Conservation (phyloP, 176 grass and related monocot genomes). For the Eragrostis curvula region DNA sequence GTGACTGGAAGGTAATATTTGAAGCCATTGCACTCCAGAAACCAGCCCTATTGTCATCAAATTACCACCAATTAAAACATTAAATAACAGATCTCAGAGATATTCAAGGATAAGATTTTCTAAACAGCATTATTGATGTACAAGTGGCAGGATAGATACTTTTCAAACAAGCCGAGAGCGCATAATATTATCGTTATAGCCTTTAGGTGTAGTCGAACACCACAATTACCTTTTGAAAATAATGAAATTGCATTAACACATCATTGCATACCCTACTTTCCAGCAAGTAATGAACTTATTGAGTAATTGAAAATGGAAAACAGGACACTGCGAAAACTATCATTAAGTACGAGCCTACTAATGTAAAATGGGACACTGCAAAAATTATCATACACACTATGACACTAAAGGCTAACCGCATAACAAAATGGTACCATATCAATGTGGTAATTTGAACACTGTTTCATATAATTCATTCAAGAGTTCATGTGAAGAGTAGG, state of each 20-base stretch:
- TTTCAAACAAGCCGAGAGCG: not conserved
- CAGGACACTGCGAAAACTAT: not conserved
- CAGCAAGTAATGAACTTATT: not conserved
- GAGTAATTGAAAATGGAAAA: not conserved
- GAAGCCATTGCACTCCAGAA: slow-evolving; percentile 94
- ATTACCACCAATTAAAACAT: not conserved
- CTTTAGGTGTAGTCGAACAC: not conserved
- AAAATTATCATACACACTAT: not conserved
- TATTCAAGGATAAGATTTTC: not conserved
- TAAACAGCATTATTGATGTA: not conserved
- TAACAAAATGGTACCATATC: not conserved
- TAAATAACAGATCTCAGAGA: not conserved
- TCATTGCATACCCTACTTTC: not conserved
- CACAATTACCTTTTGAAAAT: not conserved
- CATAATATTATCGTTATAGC: not conserved
- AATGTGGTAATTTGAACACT: not conserved
- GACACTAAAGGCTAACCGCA: not conserved
- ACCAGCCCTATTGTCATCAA: slow-evolving; percentile 55
- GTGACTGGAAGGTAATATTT: slow-evolving; percentile 86
- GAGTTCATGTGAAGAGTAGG: not conserved
- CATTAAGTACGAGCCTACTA: not conserved
- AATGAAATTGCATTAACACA: not conserved
- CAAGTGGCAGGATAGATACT: not conserved
- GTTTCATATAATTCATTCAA: not conserved
- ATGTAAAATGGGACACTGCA: not conserved